phyloP scores from a whole-genome alignment of 1,284 basidiomycete genomes.

The Meira miltonrushii region DNA sequence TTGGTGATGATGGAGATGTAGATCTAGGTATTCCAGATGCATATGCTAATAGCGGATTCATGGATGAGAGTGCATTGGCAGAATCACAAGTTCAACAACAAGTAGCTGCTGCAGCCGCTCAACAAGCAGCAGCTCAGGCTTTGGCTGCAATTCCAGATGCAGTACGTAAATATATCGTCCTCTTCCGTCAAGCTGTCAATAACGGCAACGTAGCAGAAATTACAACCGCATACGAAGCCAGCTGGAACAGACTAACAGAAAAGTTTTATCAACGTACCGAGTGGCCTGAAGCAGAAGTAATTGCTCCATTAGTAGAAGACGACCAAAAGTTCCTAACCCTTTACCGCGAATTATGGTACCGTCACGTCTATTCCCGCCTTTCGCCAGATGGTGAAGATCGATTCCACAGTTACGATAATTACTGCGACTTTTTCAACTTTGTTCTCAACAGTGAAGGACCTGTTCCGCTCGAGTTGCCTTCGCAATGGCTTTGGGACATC shows the following conservation, averaged over 20 bases:
- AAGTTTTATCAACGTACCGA: slow-evolving; percentile 90
- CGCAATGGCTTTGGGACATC: slow-evolving; percentile 99
- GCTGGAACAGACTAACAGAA: slow-evolving; percentile 93
- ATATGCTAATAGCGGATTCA: slow-evolving; percentile 14
- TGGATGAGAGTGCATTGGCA: slow-evolving; percentile 13
- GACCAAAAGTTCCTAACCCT: slow-evolving; percentile 71
- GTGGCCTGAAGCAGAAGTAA: slow-evolving; percentile 95
- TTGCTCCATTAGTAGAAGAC: slow-evolving; percentile 72
- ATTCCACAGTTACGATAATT: slow-evolving; percentile 97
- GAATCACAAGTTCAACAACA: slow-evolving; percentile 11
- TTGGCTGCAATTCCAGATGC: slow-evolving; percentile 47
- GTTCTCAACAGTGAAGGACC: slow-evolving; percentile 85
- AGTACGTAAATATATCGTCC: slow-evolving; percentile 50
- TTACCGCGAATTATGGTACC: slow-evolving; percentile 87
- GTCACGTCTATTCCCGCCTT: slow-evolving; percentile 88
- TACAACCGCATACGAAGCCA: slow-evolving; percentile 84
- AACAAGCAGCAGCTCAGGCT: slow-evolving; percentile 41
- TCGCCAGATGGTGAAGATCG: slow-evolving; percentile 94
- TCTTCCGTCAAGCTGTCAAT: slow-evolving; percentile 47
- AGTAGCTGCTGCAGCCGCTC: slow-evolving; percentile 26
- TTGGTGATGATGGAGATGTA: slow-evolving; percentile 18
- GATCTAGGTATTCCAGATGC: slow-evolving; percentile 18
- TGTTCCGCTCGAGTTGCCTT: slow-evolving; percentile 81
- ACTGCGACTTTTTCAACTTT: slow-evolving; percentile 96
- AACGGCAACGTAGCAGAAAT: slow-evolving; percentile 61